Conservation (phyloP, 495 filamentous ascomycete species). For the Choiromyces venosus region DNA sequence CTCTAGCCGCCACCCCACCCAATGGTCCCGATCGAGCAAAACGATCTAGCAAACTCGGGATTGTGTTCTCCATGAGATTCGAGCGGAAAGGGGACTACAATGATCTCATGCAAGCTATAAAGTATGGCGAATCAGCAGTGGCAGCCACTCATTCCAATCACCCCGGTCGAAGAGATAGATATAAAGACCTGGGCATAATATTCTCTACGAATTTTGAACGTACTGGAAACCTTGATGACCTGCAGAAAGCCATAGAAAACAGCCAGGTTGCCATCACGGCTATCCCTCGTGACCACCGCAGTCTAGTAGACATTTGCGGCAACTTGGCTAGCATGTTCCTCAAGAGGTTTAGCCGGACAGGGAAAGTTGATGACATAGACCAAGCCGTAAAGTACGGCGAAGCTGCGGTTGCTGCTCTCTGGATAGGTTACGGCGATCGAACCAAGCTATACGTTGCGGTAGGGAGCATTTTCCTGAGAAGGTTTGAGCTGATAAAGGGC, state of each 20-base stretch:
- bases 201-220: no score
- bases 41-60: background rate
- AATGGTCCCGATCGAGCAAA: background rate
- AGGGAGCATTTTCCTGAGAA: no score
- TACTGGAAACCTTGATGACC: background rate
- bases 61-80: no score
- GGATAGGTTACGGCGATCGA: no score
- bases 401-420: conserved; percentile 7
- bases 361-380: background rate
- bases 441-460: no score
- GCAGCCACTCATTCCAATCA: background rate
- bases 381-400: conserved; percentile 10
- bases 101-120: conserved; percentile 11
- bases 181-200: no score
- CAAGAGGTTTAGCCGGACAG: no score
- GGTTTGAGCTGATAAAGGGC: no score
- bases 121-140: conserved; percentile 4
- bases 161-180: background rate
- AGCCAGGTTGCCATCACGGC: background rate
- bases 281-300: background rate
- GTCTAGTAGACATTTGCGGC: background rate
- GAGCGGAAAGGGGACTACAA: no score
- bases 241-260: background rate
- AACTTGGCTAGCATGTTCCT: no score
- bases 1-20: background rate